These are phyloP conservation scores for Daedaleopsis nitida DNA, from an alignment of 768 basidiomycete species.

Conservation along the genomic window DNA sequence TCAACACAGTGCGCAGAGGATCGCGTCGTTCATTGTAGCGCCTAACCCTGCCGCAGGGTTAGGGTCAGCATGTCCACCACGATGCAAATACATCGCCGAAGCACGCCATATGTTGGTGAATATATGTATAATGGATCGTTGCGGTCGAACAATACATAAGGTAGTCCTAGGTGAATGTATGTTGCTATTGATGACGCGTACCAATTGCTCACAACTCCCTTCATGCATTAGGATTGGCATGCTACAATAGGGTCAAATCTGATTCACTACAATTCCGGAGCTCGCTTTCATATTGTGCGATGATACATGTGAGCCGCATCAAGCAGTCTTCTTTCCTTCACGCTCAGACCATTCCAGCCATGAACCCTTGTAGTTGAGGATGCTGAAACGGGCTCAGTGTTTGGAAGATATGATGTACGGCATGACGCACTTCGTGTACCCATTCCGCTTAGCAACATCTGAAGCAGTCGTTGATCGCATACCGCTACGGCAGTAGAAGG, in stretches of 20 bases:
- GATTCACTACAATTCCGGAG: too few species aligned
- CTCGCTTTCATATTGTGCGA: too few species aligned
- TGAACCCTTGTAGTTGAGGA: constrained; percentile 53
- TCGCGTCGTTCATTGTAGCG: too few species aligned
- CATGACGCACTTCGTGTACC: constrained; percentile 71
- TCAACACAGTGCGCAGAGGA: too few species aligned
- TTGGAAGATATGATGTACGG: not conserved
- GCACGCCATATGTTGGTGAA: too few species aligned
- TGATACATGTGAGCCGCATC: not conserved
- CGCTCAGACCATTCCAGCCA: constrained; percentile 55
- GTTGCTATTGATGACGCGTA: too few species aligned
- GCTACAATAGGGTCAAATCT: not conserved
- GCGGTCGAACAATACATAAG: too few species aligned
- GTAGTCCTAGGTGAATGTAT: too few species aligned
- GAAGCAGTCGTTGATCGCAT: constrained; percentile 79
- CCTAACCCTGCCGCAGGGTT: too few species aligned
- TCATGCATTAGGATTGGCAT: not conserved
- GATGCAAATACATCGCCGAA: too few species aligned
- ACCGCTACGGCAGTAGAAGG: constrained; percentile 92
- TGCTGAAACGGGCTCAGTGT: constrained; percentile 23
- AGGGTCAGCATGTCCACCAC: constrained; percentile 8
- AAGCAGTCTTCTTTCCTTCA: constrained; percentile 22
- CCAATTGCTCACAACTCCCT: too few species aligned
- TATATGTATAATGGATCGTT: too few species aligned
- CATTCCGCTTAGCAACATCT: constrained; percentile 79